Evolutionary conservation across 2,329 filamentous ascomycete species (phyloP).

Genomic region (Hirsutella rhossiliensis): DNA sequence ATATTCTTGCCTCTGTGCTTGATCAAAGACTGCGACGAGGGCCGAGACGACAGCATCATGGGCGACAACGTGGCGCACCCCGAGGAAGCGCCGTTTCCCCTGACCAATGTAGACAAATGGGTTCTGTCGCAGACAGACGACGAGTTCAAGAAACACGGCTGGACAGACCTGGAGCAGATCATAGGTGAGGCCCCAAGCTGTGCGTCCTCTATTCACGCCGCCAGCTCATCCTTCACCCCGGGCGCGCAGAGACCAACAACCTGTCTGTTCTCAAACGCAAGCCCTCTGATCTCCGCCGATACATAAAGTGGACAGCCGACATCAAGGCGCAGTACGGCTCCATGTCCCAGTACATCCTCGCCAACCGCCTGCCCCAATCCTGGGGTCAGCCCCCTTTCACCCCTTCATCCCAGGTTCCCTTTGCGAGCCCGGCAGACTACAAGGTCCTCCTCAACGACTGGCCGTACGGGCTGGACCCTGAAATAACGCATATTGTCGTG

Average conservation of each 20-base stretch:
- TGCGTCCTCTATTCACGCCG: background rate
- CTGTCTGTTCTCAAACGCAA: constrained; percentile 67
- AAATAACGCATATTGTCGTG: constrained; percentile 72
- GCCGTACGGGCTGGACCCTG: constrained; percentile 67
- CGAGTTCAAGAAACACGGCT: constrained; percentile 58
- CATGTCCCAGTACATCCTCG: constrained; percentile 67
- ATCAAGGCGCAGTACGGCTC: constrained; percentile 64
- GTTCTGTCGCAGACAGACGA: constrained; percentile 54
- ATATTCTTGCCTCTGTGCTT: background rate
- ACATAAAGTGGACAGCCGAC: constrained; percentile 64
- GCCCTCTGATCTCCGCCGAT: constrained; percentile 68
- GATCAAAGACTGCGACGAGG: background rate
- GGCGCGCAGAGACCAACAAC: constrained; percentile 36
- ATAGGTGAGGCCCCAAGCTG: constrained; percentile 36
- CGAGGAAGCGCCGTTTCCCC: constrained; percentile 40
- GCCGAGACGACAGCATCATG: constrained; percentile 19
- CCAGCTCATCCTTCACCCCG: background rate
- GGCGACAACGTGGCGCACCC: constrained; percentile 16
- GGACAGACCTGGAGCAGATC: constrained; percentile 59
- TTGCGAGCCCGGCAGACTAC: constrained; percentile 43
- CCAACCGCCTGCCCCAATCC: constrained; percentile 50
- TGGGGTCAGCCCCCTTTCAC: constrained; percentile 55
- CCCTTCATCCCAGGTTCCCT: constrained; percentile 36
- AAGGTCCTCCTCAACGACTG: constrained; percentile 81
- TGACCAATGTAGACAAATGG: constrained; percentile 46